Conservation (phyloP, 2,329 filamentous ascomycete genomes). For the Penicillium sp. region DNA sequence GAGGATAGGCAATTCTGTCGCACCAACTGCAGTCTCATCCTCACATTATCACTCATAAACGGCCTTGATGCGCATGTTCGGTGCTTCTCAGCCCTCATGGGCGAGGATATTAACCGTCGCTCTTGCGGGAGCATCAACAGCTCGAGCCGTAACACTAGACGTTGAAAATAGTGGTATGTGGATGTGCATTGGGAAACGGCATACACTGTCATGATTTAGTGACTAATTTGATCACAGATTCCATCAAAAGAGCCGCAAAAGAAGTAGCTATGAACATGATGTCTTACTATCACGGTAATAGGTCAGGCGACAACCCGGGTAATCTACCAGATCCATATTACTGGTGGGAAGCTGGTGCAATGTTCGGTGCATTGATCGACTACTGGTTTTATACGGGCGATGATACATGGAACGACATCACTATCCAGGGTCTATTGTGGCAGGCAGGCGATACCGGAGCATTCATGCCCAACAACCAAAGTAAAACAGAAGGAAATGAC, state of each 20-base stretch:
- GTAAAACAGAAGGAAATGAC: slow-evolving; percentile 52
- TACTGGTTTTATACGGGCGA: slow-evolving; percentile 48
- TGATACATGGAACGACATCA: slow-evolving; percentile 39
- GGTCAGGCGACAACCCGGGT: slow-evolving; percentile 51
- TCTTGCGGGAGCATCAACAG: slow-evolving; percentile 16
- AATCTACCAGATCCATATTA: slow-evolving; percentile 51
- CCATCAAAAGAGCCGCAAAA: slow-evolving; percentile 49
- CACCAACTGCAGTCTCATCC: neutral
- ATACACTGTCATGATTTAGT: neutral
- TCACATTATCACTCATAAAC: neutral
- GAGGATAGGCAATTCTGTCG: neutral
- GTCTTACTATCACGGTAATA: slow-evolving; percentile 50
- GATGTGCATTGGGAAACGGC: neutral
- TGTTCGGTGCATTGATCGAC: slow-evolving; percentile 43
- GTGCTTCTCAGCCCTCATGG: slow-evolving; percentile 17
- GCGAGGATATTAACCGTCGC: slow-evolving; percentile 12
- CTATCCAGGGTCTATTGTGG: slow-evolving; percentile 37
- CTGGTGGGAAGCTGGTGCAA: slow-evolving; percentile 48
- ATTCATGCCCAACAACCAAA: slow-evolving; percentile 46
- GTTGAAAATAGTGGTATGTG: slow-evolving; percentile 15
- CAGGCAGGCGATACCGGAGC: slow-evolving; percentile 39
- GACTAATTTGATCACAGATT: slow-evolving; percentile 30
- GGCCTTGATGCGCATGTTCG: slow-evolving; percentile 13
- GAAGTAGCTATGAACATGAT: slow-evolving; percentile 51
- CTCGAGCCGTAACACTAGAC: slow-evolving; percentile 17